Conservation (phyloP, 1,284 basidiomycete species). For the Apiotrichum veenhuisii region DNA sequence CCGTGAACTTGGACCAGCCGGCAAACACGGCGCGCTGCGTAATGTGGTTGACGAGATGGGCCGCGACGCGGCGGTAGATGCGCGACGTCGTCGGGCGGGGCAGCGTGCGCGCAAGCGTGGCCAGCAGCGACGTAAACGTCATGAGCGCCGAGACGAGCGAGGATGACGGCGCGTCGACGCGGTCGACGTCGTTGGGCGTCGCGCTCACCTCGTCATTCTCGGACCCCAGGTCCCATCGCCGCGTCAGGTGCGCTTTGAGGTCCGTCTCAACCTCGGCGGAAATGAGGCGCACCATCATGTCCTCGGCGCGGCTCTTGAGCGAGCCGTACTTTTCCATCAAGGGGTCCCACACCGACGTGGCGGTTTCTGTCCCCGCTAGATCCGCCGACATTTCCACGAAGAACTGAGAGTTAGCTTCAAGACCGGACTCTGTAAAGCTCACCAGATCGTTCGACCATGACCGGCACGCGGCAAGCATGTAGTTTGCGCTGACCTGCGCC, state of each 20-base stretch:
- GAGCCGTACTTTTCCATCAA: conserved; percentile 62
- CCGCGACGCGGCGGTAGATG: conserved; percentile 67
- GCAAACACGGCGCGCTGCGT: conserved; percentile 77
- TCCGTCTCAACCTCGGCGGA: conserved; percentile 70
- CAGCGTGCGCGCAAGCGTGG: conserved; percentile 60
- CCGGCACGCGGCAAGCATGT: conserved; percentile 63
- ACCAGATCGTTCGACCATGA: conserved; percentile 83
- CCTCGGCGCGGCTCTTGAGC: conserved; percentile 68
- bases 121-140: conserved; percentile 67
- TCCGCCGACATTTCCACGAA: conserved; percentile 83
- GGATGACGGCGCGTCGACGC: conserved; percentile 36
- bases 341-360: conserved; percentile 61
- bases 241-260: conserved; percentile 65
- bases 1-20: conserved; percentile 59
- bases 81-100: conserved; percentile 57
- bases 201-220: background rate
- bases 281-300: conserved; percentile 75
- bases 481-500: conserved; percentile 71
- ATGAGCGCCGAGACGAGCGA: conserved; percentile 68
- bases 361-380: conserved; percentile 49
- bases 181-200: background rate
- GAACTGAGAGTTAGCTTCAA: conserved; percentile 58
- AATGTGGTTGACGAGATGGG: conserved; percentile 67
- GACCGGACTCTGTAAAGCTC: conserved; percentile 34
- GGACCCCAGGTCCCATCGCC: conserved; percentile 24